A percentile compares a stretch with the other conserved stretches of the same genome.
Conservation (phyloP, 2,329 filamentous ascomycete species). For the Xylaria sp. region DNA sequence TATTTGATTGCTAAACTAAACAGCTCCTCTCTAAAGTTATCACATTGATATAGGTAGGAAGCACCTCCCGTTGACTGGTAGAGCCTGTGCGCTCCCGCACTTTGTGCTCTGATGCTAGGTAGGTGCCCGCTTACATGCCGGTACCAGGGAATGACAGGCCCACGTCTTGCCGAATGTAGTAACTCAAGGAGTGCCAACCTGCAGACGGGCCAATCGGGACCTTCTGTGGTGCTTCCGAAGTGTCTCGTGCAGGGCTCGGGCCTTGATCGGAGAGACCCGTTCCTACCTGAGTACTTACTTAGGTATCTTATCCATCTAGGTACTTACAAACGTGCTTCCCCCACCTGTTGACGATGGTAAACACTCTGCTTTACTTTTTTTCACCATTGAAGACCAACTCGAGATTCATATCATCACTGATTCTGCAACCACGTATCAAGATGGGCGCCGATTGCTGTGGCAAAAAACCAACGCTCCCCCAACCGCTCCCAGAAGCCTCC, state of each 20-base stretch:
- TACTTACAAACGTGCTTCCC: constrained; percentile 1
- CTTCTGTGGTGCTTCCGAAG: constrained; percentile 4
- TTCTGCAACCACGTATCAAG: constrained; percentile 1
- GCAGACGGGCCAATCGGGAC: constrained; percentile 8
- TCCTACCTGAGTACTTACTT: not conserved
- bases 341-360: not conserved
- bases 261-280: not conserved
- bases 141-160: not conserved
- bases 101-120: not conserved
- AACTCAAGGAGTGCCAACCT: not conserved
- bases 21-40: no score
- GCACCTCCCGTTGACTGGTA: no score
- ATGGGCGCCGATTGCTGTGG: constrained; percentile 37
- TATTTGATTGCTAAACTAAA: no score
- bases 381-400: constrained; percentile 7
- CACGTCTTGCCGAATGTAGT: not conserved
- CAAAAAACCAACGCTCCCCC: constrained; percentile 18
- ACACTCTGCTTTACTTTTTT: constrained; percentile 1
- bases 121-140: not conserved
- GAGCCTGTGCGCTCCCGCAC: no score
- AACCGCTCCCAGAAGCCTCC: not conserved
- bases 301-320: not conserved
- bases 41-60: no score
- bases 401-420: not conserved
- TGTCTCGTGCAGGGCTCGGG: not conserved